phyloP scores from a whole-genome alignment of 306 rosid species.

The Cicer pinnatifidum region DNA sequence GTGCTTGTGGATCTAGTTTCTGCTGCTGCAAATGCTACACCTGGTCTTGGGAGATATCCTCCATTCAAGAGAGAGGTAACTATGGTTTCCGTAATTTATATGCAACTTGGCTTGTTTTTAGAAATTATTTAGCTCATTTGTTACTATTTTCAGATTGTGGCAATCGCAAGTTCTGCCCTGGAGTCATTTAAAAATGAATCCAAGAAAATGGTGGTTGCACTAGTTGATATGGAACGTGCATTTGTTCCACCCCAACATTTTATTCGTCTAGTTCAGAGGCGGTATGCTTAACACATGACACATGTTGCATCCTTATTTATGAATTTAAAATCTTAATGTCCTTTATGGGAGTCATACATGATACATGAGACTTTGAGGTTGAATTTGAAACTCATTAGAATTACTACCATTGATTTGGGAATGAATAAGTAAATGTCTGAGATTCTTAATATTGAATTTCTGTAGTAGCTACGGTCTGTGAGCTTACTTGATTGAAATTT shows the following conservation, averaged over 20 bases:
- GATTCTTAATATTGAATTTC: slow-evolving; percentile 34
- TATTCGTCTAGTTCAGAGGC: slow-evolving; percentile 93
- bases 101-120: slow-evolving; percentile 7
- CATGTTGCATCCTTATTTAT: slow-evolving; percentile 27
- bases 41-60: slow-evolving; percentile 99
- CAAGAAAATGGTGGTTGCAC: slow-evolving; percentile 91
- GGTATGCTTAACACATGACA: slow-evolving; percentile 58
- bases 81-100: slow-evolving; percentile 16
- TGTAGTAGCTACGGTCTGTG: slow-evolving; percentile 16
- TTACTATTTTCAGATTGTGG: slow-evolving; percentile 69
- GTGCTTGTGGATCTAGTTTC: slow-evolving; percentile 90
- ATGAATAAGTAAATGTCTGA: slow-evolving; percentile 4
- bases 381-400: slow-evolving; percentile 34
- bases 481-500: slow-evolving; percentile 11
- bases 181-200: slow-evolving; percentile 88
- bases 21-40: slow-evolving; percentile 90
- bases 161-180: slow-evolving; percentile 87
- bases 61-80: slow-evolving; percentile 97
- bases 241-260: slow-evolving; percentile 99
- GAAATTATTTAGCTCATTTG: slow-evolving; percentile 27
- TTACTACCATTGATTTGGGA: slow-evolving; percentile 34
- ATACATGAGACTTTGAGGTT: slow-evolving; percentile 10
- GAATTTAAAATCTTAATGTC: slow-evolving; percentile 31
- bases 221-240: slow-evolving; percentile 99
- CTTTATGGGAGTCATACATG: slow-evolving; percentile 24